Evolutionary conservation across 1,139 yeast species (phyloP), one percentile per base, ranked within the genome.

Genomic region (Arxiozyma telluris): DNA sequence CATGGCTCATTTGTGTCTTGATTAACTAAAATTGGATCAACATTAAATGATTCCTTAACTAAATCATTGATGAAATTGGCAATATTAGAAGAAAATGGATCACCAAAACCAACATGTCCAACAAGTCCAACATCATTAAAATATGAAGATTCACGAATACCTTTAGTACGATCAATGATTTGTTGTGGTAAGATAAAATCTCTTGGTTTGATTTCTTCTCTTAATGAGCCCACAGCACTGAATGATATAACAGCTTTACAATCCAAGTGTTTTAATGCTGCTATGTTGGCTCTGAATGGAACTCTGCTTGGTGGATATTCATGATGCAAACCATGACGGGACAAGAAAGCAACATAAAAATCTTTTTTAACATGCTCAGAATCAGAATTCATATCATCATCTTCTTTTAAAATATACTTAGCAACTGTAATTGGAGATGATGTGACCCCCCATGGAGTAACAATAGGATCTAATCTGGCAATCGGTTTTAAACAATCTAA

Each of bases 391-490:
- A 48, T 30, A 21, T 22, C 15, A n/a, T 18, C 41, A 7, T 49
- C 18, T n/a, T 46, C 30, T 7, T 49, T 55, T 0, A 96, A 96
- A 51, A 76, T 69, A 41, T 65, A 62, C 60, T 78, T 82, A 34
- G 96, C 85, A 59, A 93, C 83, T 53, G 97, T 91, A 66, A 93
- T 87, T 52, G 97, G 91, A 17, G 96, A 86, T 6, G 98, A 90
- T 23, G 99, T 96, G 62, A 78, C 79, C 8, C 98, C 99, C 98
- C 98, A 93, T 25, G 99, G 99, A 11, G 98, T 93, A 21, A 84
- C 79, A 53, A 89, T 72, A 8, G 87, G 81, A 4, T 87, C 82
- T 52, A 90, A 73, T 61, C 86, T 77, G 27, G 97, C 97, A 52
- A 90, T 94, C 2, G 96, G 95, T 50, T 84, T 79, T 58, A 91